phyloP scores from a whole-genome alignment of 768 basidiomycete species.

The Wakefieldia striispora region DNA sequence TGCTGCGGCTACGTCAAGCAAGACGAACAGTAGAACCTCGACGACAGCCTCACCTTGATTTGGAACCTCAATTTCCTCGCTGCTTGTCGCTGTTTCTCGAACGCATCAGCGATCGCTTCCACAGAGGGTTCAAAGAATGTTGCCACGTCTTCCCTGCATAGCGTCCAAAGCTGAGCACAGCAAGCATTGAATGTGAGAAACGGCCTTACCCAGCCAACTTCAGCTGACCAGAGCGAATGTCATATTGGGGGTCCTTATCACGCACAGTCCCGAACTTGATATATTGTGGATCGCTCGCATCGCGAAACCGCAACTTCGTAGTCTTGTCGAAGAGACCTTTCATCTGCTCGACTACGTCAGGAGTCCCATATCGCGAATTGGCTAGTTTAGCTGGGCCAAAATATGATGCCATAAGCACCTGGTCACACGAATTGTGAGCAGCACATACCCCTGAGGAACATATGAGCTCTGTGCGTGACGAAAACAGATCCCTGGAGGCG shows the following conservation, averaged over 20 bases:
- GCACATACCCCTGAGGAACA: conserved; percentile 27
- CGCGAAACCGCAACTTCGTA: conserved; percentile 42
- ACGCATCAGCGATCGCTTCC: conserved; percentile 32
- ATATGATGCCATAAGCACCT: not conserved
- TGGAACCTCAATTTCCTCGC: conserved; percentile 21
- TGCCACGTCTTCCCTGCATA: conserved; percentile 34
- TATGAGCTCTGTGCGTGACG: conserved; percentile 32
- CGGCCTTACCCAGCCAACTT: conserved; percentile 34
- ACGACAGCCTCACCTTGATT: conserved; percentile 17
- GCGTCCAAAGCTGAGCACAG: not conserved
- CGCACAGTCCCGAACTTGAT: conserved; percentile 37
- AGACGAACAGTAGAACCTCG: not conserved
- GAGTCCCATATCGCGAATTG: conserved; percentile 27
- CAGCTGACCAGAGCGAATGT: conserved; percentile 39
- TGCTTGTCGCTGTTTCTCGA: conserved; percentile 27
- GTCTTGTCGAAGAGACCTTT: conserved; percentile 33
- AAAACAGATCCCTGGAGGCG: conserved; percentile 37
- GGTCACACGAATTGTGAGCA: not conserved
- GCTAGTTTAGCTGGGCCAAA: conserved; percentile 25
- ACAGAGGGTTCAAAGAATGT: conserved; percentile 44
- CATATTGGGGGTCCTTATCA: conserved; percentile 32
- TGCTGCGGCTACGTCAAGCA: conserved; percentile 14
- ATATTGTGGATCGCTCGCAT: conserved; percentile 32
- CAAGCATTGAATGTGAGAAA: not conserved
- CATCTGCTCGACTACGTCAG: conserved; percentile 34